Base-by-base conservation (phyloP, 164 flowering plant species). In the Macadamia integrifolia region DNA sequence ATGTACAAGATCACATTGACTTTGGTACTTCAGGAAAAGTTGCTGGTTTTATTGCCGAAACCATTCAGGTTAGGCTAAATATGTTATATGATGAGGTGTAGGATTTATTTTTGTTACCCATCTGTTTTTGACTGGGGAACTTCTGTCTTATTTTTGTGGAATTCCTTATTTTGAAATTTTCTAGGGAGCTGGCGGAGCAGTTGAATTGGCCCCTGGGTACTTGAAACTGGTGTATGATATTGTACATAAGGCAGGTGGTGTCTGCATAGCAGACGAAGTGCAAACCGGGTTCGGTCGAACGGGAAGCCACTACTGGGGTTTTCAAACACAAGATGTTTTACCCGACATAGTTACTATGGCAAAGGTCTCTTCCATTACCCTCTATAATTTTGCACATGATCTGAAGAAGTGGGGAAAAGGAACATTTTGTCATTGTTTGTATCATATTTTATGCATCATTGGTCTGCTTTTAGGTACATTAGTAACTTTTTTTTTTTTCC, bases 331-430 rank as follows among this genome's bases (percentile, higher is more conserved):
- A 70, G 93, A 82, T 60, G 99, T 94, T 64, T 64, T 86, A 76
- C 98, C 97, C 66, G 98, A 94, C 72, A 94, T 94, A 72, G 98
- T 94, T 53, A 94, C 99, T 40, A 94, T 94, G 99, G 99, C 99
- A 65, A 92, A 94, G 97, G 99, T 94, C n/a, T 74, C 30, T 55
- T 8, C 15, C 18, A 44, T 58, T 55, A 44, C 58, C 58, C 77
- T 40, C 61, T 13, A 23, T 29, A 61, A 9, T 58, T 42, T 55
- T 60, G 5, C 30, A 31, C 31, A 58, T 56, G 17, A 44, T 32
- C 62, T 40, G 17, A 17, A 48, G 48, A 42, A 62, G 46, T 18
- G 40, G 60, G 31, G 3, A 35, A 2, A 35, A 35, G 40, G 40
- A 35, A 35, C 40, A 35, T 35, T 35, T 35, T 35, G 40, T 35